A percentile compares a stretch with the other conserved stretches of the same genome.
Conservation (phyloP, 31 red algal genomes). For the Bonnemaisonia californica region DNA sequence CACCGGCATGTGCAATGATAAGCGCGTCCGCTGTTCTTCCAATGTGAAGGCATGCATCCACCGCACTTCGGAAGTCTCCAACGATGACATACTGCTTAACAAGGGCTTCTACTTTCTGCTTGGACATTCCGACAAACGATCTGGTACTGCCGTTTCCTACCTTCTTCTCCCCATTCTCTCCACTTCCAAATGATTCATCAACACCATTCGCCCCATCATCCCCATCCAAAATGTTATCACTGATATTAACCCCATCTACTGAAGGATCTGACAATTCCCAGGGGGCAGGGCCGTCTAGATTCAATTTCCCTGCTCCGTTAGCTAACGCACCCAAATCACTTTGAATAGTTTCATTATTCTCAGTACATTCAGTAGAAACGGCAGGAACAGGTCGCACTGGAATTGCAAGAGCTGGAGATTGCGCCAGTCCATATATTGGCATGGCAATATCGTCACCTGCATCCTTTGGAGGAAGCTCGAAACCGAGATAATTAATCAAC, state of each 20-base stretch:
- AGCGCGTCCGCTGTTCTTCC: constrained; percentile 72
- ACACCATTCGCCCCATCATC: constrained; percentile 51
- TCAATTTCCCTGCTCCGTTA: constrained; percentile 47
- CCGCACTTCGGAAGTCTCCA: constrained; percentile 77
- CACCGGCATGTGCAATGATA: constrained; percentile 74
- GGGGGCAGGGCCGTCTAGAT: constrained; percentile 61
- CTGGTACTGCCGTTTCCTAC: constrained; percentile 16
- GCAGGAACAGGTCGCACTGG: constrained; percentile 57
- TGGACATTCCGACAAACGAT: constrained; percentile 35
- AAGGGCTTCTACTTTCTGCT: constrained; percentile 49
- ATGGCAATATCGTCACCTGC: constrained; percentile 70
- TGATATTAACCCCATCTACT: constrained; percentile 31
- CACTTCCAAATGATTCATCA: not conserved
- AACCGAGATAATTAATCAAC: constrained; percentile 69
- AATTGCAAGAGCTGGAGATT: constrained; percentile 55
- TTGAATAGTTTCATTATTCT: constrained; percentile 5
- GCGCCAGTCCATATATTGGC: constrained; percentile 62
- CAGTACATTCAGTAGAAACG: not conserved
- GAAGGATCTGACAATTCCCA: constrained; percentile 56
- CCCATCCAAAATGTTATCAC: constrained; percentile 65
- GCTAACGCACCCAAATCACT: constrained; percentile 18
- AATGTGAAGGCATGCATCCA: constrained; percentile 72
- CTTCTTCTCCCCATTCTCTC: constrained; percentile 9
- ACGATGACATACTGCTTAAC: constrained; percentile 68
- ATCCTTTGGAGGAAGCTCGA: constrained; percentile 53